Evolutionary conservation across 345 rosid genomes (phyloP).

Genomic region (Dovyalis caffra): DNA sequence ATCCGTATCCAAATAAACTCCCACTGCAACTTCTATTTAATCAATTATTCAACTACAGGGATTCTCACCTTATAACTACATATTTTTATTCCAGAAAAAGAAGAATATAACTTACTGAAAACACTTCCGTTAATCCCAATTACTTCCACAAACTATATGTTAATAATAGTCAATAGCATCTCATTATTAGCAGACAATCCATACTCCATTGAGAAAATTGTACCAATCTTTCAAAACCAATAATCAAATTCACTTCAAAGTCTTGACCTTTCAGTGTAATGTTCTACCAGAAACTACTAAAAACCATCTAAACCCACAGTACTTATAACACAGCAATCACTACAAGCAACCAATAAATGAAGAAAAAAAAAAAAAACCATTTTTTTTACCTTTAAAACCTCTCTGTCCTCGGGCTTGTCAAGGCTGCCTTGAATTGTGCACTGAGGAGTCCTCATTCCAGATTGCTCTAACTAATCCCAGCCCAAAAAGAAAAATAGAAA

Average conservation of each 20-base stretch:
- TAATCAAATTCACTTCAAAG: background rate
- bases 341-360: background rate
- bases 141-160: no score
- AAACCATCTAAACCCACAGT: background rate
- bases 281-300: background rate
- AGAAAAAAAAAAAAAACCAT: background rate
- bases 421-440: slow-evolving; percentile 85
- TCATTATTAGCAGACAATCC: background rate
- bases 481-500: slow-evolving; percentile 13
- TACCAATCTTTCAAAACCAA: background rate
- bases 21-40: no score
- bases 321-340: background rate
- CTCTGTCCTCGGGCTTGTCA: slow-evolving; percentile 53
- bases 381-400: slow-evolving; percentile 44
- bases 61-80: no score
- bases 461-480: slow-evolving; percentile 65
- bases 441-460: slow-evolving; percentile 84
- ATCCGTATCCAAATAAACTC: no score
- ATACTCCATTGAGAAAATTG: background rate
- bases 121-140: no score
- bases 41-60: no score
- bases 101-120: no score
- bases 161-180: no score
- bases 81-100: no score
- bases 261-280: no score